Conservation (phyloP, 2,329 filamentous ascomycete species). For the Ophiobolus disseminans region DNA sequence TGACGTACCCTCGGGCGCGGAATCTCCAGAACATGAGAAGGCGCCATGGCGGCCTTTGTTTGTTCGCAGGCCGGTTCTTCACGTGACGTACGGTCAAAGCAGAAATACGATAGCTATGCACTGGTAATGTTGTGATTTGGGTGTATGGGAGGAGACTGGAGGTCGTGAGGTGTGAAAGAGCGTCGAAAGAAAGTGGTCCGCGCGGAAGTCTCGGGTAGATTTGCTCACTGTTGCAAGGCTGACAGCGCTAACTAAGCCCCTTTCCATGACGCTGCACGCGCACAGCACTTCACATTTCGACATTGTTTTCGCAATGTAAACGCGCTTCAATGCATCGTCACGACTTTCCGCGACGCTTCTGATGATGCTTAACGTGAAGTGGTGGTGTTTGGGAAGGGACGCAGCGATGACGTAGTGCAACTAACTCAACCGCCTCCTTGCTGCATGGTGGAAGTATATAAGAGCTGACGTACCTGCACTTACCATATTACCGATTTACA, state of each 20-base stretch:
- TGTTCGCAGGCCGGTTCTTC: constrained; percentile 5
- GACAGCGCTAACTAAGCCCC: constrained; percentile 22
- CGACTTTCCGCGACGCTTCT: too few relatives aligned
- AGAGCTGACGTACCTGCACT: not conserved
- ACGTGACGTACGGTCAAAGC: constrained; percentile 4
- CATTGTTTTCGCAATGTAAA: not conserved
- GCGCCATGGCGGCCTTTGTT: constrained; percentile 38
- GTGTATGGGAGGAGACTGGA: constrained; percentile 5
- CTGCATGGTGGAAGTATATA: too few relatives aligned
- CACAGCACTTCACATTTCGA: not conserved
- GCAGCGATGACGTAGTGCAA: not conserved
- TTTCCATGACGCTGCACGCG: constrained; percentile 11
- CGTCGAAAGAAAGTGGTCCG: constrained; percentile 7
- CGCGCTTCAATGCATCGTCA: too few relatives aligned
- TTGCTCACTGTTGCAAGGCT: constrained; percentile 31
- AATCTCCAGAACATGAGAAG: constrained; percentile 45
- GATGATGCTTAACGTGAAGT: too few relatives aligned
- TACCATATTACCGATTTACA: not conserved
- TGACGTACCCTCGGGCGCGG: constrained; percentile 48
- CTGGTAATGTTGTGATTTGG: constrained; percentile 19
- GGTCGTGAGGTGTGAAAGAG: constrained; percentile 7
- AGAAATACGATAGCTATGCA: constrained; percentile 23
- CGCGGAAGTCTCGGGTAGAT: constrained; percentile 29
- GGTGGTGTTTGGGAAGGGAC: not conserved
- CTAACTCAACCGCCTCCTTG: too few relatives aligned